Evolutionary conservation across 176 grass and related monocot species (phyloP).

Genomic region (Triticum dicoccoides): DNA sequence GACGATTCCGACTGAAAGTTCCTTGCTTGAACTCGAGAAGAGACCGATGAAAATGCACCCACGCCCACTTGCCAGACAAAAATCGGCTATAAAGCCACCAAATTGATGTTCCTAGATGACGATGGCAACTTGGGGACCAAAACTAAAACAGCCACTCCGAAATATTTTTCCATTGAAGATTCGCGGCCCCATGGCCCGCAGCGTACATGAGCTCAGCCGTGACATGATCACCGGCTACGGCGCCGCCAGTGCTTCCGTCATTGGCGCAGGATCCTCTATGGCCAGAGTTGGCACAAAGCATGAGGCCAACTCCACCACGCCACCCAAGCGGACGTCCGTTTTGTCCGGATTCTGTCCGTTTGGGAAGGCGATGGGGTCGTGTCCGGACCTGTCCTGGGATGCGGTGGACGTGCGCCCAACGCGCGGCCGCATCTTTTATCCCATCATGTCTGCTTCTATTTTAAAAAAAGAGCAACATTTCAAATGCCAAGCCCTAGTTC

Average conservation of each 20-base stretch:
- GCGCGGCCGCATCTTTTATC: no score
- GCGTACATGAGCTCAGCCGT: constrained; percentile 16
- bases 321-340: no score
- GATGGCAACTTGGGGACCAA: background rate
- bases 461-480: no score
- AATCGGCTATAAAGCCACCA: background rate
- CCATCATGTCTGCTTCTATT: no score
- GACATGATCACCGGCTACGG: background rate
- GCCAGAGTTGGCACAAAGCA: background rate
- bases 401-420: no score
- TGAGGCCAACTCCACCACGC: no score
- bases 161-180: constrained; percentile 18
- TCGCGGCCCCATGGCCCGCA: background rate
- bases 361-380: no score
- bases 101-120: background rate
- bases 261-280: constrained; percentile 14
- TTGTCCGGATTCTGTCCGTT: no score
- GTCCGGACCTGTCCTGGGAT: no score
- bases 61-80: background rate
- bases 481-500: no score
- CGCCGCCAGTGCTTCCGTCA: background rate
- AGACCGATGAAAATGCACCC: background rate
- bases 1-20: background rate
- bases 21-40: background rate
- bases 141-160: background rate